Percentiles rank a stretch among this genome's conserved stretches.
Conservation (phyloP, 176 grass and related monocot species). For the Poa pratensis region DNA sequence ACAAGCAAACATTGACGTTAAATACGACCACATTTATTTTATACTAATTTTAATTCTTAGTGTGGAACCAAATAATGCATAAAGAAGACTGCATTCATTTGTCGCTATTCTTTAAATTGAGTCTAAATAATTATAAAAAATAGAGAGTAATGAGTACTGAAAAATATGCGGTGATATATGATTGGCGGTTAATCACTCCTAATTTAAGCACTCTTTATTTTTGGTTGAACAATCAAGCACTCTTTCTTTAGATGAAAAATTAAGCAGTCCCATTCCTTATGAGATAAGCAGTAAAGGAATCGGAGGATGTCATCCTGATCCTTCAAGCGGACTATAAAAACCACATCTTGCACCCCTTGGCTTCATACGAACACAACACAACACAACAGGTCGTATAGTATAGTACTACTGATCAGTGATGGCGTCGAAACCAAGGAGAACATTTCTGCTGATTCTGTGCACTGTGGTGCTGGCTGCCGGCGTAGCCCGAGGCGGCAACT, state of each 20-base stretch:
- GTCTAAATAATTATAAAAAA: background rate
- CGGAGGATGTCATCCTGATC: background rate
- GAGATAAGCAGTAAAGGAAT: background rate
- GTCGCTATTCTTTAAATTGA: background rate
- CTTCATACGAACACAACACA: background rate
- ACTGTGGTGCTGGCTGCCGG: slow-evolving; percentile 12
- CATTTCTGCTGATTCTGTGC: background rate
- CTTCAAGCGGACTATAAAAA: slow-evolving; percentile 27
- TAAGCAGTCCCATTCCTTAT: background rate
- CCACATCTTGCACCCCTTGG: background rate
- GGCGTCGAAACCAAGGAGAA: background rate
- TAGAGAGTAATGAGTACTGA: background rate
- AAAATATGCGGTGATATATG: background rate
- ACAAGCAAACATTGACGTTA: too few species aligned
- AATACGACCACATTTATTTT: background rate
- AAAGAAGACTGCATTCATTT: background rate
- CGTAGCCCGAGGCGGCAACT: slow-evolving; percentile 40
- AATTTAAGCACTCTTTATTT: background rate
- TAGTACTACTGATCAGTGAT: background rate
- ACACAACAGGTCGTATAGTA: background rate
- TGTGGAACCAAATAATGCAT: background rate
- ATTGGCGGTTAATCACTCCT: background rate
- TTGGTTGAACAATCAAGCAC: too few species aligned
- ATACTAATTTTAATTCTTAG: background rate
- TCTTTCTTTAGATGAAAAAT: background rate